phyloP scores from a whole-genome alignment of 768 basidiomycete species.

The Suillus occidentalis region DNA sequence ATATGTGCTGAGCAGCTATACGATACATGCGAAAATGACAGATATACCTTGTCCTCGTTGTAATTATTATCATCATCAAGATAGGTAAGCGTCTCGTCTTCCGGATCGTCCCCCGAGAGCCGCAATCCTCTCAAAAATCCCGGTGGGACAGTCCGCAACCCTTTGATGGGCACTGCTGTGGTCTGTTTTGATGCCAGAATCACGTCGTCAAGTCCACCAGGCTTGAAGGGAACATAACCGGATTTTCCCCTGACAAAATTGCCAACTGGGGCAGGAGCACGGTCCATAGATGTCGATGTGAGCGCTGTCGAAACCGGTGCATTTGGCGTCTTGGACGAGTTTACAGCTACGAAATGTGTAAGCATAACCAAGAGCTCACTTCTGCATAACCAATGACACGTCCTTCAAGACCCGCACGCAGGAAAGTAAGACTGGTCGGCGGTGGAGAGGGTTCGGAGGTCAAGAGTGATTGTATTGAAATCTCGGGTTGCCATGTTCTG shows the following conservation, averaged over 20 bases:
- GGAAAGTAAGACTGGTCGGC: constrained; percentile 70
- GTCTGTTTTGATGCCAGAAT: constrained; percentile 32
- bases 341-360: not conserved
- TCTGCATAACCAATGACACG: constrained; percentile 80
- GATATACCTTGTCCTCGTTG: constrained; percentile 19
- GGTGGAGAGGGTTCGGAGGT: constrained; percentile 67
- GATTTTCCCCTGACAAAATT: constrained; percentile 94
- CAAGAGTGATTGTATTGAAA: constrained; percentile 64
- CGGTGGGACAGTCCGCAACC: constrained; percentile 72
- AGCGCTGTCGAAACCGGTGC: constrained; percentile 63
- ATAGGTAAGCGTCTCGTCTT: constrained; percentile 42
- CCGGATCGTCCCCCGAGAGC: constrained; percentile 56
- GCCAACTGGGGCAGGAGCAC: constrained; percentile 75
- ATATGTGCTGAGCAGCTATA: constrained; percentile 28
- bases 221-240: constrained; percentile 89
- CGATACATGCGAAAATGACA: not conserved
- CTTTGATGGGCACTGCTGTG: constrained; percentile 39
- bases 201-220: constrained; percentile 84
- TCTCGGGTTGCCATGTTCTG: constrained; percentile 72
- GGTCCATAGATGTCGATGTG: constrained; percentile 81
- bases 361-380: constrained; percentile 40
- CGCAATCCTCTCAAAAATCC: constrained; percentile 81
- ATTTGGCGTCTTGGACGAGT: constrained; percentile 49
- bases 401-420: constrained; percentile 79
- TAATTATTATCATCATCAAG: constrained; percentile 23